A percentile compares a stretch with the other conserved stretches of the same genome.
phyloP scores from a whole-genome alignment of 2,329 filamentous ascomycete species.

The Claviceps spartinae region DNA sequence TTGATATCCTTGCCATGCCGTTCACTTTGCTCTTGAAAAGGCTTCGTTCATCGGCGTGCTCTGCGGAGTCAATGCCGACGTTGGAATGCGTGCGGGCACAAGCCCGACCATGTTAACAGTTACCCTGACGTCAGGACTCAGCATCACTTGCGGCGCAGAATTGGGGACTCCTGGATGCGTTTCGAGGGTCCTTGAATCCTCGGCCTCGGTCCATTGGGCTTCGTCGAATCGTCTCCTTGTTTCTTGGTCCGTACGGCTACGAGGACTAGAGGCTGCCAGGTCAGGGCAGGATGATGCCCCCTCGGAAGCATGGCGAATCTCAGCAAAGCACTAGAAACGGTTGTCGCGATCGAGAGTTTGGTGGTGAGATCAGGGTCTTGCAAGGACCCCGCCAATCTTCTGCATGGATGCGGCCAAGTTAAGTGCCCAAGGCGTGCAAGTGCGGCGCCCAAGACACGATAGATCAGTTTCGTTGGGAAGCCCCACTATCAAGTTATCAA shows the following conservation, averaged over 20 bases:
- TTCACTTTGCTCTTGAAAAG: background rate
- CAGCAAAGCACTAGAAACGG: background rate
- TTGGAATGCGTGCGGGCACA: background rate
- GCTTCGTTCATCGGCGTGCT: background rate
- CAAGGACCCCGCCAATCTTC: background rate
- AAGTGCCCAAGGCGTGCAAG: background rate
- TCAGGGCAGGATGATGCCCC: background rate
- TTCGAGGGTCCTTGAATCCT: background rate
- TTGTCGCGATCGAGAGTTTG: slow-evolving; percentile 17
- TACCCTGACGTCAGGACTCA: background rate
- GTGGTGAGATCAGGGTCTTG: slow-evolving; percentile 17
- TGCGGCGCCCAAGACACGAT: background rate
- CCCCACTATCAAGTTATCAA: background rate
- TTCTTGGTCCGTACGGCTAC: background rate
- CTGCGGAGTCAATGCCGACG: background rate
- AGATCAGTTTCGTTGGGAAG: background rate
- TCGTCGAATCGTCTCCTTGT: too few species aligned
- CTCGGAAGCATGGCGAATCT: background rate
- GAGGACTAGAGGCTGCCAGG: background rate
- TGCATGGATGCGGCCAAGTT: background rate
- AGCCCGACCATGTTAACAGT: background rate
- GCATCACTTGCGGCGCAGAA: background rate
- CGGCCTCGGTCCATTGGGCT: too few species aligned
- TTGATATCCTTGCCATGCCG: background rate
- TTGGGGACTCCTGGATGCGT: background rate